Evolutionary conservation across 2,329 filamentous ascomycete species (phyloP), one percentile per base, ranked within the genome.

Genomic region (Pseudodiploospora longispora): DNA sequence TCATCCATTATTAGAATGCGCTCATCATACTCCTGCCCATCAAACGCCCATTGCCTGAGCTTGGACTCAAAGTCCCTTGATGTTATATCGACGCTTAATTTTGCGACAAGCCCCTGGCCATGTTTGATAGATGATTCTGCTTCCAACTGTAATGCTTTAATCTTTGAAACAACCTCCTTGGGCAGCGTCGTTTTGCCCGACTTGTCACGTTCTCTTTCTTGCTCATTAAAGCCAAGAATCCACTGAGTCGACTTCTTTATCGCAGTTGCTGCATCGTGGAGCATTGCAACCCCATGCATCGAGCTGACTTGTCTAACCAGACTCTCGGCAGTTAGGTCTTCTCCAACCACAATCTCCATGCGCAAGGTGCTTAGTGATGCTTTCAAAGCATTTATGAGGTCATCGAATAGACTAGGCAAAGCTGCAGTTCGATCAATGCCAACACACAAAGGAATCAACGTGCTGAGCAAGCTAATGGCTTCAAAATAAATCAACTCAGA

Each of bases 401-500:
- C 53, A 10, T 36, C 39, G n/a, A 66, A 53, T 3, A 52, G 50
- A 2, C 57, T 53, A 0, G 53, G 48, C 2, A 58, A 34, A 4
- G 54, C 44, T 0, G 46, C 44, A n/a, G 56, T 44, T 32, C 57
- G 56, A 27, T 52, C 49, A n/a, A 58, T 50, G 10, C 51, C 40
- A 0, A 51, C 50, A 6, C 54, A 54, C 6, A 66, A 55, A 2
- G 62, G 50, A 6, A 68, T 50, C 1, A 68, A 48, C 1, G 55
- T 57, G 6, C 65, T 59, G 2, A 76, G 64, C 6, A 72, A 49
- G 27, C 66, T 64, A 27, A 74, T 46, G 1, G 66, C 47, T 3
- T 67, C 67, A 55, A 67, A 75, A 55, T 71, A 73, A 0, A 61
- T 55, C 19, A 61, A 52, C 42, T 77, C 74, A 2, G 66, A 53